Conservation (phyloP, 495 filamentous ascomycete species). For the Lophiostoma macrostomum region DNA sequence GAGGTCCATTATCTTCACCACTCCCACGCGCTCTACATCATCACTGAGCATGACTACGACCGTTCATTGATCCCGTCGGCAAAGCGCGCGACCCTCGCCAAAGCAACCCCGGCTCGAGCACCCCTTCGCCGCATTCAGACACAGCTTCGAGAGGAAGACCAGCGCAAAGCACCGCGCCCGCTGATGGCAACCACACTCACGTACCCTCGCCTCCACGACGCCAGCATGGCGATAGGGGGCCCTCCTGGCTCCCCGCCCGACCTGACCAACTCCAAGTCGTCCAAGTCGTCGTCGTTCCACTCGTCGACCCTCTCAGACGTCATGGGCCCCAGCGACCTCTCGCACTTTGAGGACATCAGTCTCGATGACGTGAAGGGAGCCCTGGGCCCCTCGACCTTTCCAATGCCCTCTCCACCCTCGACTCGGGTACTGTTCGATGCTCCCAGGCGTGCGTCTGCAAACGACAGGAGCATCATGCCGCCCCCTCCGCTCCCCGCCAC, state of each 20-base stretch:
- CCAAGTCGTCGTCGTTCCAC: conserved; percentile 84
- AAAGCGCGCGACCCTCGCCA: not conserved
- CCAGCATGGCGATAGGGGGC: conserved; percentile 22
- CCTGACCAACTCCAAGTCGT: conserved; percentile 80
- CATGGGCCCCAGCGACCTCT: conserved; percentile 36
- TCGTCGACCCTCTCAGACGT: conserved; percentile 71
- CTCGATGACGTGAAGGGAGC: conserved; percentile 65
- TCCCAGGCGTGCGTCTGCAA: conserved; percentile 12
- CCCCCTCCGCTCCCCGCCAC: not conserved
- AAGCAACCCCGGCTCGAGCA: not conserved
- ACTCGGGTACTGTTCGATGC: conserved; percentile 35
- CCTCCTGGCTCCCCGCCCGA: conserved; percentile 78
- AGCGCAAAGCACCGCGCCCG: conserved; percentile 11
- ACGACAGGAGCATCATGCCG: not conserved
- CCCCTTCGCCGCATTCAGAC: conserved; percentile 8
- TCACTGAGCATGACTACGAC: conserved; percentile 29
- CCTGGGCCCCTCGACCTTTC: conserved; percentile 45
- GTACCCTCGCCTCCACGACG: conserved; percentile 8
- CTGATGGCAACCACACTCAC: conserved; percentile 30
- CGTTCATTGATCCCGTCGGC: conserved; percentile 20
- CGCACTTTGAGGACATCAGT: conserved; percentile 91
- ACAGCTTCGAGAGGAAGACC: not conserved
- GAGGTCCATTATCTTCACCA: conserved; percentile 16
- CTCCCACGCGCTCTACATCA: conserved; percentile 13
- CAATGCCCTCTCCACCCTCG: conserved; percentile 32